Conservation (phyloP, 768 basidiomycete genomes). For the Hirschioporus abietinus region DNA sequence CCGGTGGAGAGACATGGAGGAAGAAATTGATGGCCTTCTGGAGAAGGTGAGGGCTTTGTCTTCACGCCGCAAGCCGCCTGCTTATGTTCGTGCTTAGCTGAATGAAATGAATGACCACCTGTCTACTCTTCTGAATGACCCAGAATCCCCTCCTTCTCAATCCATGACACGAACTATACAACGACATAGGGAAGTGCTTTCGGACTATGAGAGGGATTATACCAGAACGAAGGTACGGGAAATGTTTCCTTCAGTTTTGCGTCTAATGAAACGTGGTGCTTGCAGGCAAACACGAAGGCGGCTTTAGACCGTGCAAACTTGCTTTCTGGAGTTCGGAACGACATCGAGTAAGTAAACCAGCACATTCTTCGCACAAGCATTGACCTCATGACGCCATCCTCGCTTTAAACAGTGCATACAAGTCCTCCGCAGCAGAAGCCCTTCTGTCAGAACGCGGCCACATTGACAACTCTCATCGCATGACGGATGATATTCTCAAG, state of each 20-base stretch:
- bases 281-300: constrained; percentile 70
- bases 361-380: background rate
- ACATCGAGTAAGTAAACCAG: constrained; percentile 72
- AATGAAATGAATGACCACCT: constrained; percentile 85
- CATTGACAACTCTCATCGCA: constrained; percentile 90
- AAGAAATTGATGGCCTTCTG: constrained; percentile 80
- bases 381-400: background rate
- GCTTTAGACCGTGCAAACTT: constrained; percentile 86
- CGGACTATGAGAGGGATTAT: constrained; percentile 83
- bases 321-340: constrained; percentile 86
- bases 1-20: constrained; percentile 78
- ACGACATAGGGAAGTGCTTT: constrained; percentile 83
- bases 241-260: background rate
- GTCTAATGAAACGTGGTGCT: constrained; percentile 3
- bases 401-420: constrained; percentile 64
- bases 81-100: constrained; percentile 45
- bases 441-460: constrained; percentile 81
- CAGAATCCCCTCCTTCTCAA: constrained; percentile 67
- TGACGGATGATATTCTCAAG: constrained; percentile 92
- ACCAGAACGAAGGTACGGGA: constrained; percentile 70
- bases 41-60: constrained; percentile 56
- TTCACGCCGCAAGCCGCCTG: constrained; percentile 11
- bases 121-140: constrained; percentile 55
- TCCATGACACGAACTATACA: constrained; percentile 88
- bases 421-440: constrained; percentile 82